These are phyloP conservation scores for Alloteropsis semialata DNA, from an alignment of 176 grass and related monocot species.

Conservation along the genomic window DNA sequence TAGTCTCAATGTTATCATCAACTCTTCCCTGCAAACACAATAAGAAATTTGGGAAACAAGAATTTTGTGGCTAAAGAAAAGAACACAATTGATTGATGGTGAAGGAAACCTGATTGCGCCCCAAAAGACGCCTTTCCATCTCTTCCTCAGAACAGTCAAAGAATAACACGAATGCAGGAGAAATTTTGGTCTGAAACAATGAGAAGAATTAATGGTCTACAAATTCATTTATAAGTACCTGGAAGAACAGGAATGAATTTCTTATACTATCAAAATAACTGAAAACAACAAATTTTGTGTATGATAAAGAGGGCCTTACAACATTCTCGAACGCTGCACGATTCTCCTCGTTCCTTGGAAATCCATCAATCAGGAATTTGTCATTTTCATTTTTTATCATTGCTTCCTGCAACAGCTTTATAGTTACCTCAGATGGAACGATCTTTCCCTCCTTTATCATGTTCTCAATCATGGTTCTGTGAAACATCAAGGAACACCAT, in stretches of 20 bases:
- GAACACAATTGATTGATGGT: neutral
- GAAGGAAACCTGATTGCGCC: conserved; percentile 74
- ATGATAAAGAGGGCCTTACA: conserved; percentile 42
- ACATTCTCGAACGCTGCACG: conserved; percentile 81
- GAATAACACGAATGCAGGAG: conserved; percentile 74
- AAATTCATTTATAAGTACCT: neutral
- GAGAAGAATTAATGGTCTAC: conserved; percentile 11
- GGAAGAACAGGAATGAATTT: neutral
- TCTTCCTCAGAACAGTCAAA: conserved; percentile 92
- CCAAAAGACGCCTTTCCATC: conserved; percentile 86
- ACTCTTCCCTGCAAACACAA: conserved; percentile 77
- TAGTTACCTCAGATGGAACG: conserved; percentile 88
- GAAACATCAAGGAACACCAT: conserved; percentile 24
- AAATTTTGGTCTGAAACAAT: conserved; percentile 73
- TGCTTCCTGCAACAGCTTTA: conserved; percentile 78
- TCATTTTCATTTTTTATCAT: conserved; percentile 78
- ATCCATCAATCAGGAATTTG: conserved; percentile 86
- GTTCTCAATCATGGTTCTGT: conserved; percentile 91
- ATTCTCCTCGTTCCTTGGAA: conserved; percentile 94
- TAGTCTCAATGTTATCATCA: conserved; percentile 98
- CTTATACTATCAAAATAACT: neutral
- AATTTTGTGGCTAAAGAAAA: neutral
- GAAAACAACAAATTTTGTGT: neutral
- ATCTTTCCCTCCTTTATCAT: conserved; percentile 98
- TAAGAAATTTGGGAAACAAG: conserved; percentile 19